Conservation (phyloP, 345 rosid genomes). For the Mangifera indica region DNA sequence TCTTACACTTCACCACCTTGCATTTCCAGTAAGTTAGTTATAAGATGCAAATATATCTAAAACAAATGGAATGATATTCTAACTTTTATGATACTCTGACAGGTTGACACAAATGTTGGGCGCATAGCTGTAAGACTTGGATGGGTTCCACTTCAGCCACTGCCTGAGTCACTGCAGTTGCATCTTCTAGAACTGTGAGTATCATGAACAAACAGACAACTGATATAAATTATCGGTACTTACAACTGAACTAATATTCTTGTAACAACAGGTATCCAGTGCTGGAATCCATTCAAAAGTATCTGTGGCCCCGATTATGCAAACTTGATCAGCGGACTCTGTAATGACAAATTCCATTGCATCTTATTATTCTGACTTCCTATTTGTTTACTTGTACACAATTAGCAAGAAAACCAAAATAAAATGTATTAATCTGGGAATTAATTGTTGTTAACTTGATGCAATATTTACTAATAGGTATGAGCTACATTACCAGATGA, state of each 20-base stretch:
- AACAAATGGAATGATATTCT: slow-evolving; percentile 18
- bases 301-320: slow-evolving; percentile 97
- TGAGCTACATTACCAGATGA: slow-evolving; percentile 97
- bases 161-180: slow-evolving; percentile 95
- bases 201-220: slow-evolving; percentile 10
- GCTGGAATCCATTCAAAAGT: slow-evolving; percentile 88
- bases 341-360: slow-evolving; percentile 41
- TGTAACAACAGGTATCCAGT: slow-evolving; percentile 69
- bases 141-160: slow-evolving; percentile 98
- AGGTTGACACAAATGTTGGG: slow-evolving; percentile 99
- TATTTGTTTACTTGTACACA: slow-evolving; percentile 7
- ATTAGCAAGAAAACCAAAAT: slow-evolving; percentile 10
- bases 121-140: slow-evolving; percentile 96
- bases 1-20: slow-evolving; percentile 92
- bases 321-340: slow-evolving; percentile 88
- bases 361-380: slow-evolving; percentile 5
- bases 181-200: slow-evolving; percentile 95
- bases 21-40: slow-evolving; percentile 78
- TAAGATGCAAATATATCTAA: slow-evolving; percentile 1
- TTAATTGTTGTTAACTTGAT: slow-evolving; percentile 26
- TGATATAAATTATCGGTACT: slow-evolving; percentile 7
- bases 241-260: slow-evolving; percentile 17
- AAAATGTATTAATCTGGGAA: slow-evolving; percentile 11
- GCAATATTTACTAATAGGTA: slow-evolving; percentile 54
- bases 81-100: slow-evolving; percentile 22